phyloP scores from a whole-genome alignment of 257 asterid genomes.

The Solanum pinnatisectum region DNA sequence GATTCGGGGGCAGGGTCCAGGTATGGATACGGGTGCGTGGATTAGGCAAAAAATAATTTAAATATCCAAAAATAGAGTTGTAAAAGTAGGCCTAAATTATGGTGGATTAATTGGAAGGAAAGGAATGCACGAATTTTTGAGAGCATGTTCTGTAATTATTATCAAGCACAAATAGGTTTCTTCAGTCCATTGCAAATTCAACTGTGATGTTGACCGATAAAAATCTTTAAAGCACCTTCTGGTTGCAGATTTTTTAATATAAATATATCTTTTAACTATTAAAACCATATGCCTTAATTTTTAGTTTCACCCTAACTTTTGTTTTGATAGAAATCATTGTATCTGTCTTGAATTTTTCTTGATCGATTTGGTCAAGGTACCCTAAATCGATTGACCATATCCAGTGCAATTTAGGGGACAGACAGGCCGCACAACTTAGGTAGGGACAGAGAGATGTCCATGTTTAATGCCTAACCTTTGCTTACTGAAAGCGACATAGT shows the following conservation, averaged over 20 bases:
- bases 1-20: neutral
- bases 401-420: neutral
- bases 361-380: neutral
- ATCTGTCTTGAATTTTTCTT: neutral
- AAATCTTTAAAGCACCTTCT: neutral
- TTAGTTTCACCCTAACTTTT: neutral
- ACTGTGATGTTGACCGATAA: neutral
- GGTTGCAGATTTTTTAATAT: neutral
- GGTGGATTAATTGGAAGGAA: neutral
- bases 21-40: neutral
- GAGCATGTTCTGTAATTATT: neutral
- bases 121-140: neutral
- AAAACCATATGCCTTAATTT: neutral
- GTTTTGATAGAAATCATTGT: neutral
- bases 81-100: neutral
- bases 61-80: neutral
- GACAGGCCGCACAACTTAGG: neutral
- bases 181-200: neutral
- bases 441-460: neutral
- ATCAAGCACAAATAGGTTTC: neutral
- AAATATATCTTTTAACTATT: neutral
- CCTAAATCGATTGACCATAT: neutral
- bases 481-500: neutral
- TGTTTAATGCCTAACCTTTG: neutral
- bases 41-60: neutral